phyloP scores from a whole-genome alignment of 73 alveolate species.

The Paramecium pentaurelia region DNA sequence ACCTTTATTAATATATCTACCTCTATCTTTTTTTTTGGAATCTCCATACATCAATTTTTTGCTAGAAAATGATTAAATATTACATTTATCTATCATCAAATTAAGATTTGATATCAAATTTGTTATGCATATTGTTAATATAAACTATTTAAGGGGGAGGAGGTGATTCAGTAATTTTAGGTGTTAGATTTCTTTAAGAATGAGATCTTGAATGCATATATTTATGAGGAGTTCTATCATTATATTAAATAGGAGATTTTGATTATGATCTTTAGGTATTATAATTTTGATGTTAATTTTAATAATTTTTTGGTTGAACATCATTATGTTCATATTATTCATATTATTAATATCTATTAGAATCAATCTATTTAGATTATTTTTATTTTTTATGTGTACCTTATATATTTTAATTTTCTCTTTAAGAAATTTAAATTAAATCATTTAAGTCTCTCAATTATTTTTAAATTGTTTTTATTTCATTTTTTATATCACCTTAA shows the following conservation, averaged over 20 bases:
- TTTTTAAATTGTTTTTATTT: conserved; percentile 8
- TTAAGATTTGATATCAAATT: not conserved
- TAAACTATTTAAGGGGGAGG: conserved; percentile 27
- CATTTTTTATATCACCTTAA: not conserved
- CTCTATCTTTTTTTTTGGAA: not conserved
- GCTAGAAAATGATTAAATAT: not conserved
- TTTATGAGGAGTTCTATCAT: not conserved
- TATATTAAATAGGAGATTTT: not conserved
- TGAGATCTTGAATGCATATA: not conserved
- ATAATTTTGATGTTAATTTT: not conserved
- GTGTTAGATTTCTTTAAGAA: not conserved
- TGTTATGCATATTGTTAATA: not conserved
- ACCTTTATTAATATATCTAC: not conserved
- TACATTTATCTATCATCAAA: conserved; percentile 28
- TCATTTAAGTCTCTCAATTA: not conserved
- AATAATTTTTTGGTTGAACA: not conserved
- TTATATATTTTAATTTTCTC: not conserved
- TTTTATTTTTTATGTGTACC: not conserved
- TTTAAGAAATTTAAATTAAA: not conserved
- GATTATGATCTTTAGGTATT: not conserved
- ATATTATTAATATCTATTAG: not conserved
- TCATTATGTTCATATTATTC: not conserved
- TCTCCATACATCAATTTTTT: not conserved
- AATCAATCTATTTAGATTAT: not conserved
- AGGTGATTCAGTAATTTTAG: conserved; percentile 36